These are phyloP conservation scores for Mikania micrantha DNA, from an alignment of 129 eudicot genomes.

Conservation along the genomic window DNA sequence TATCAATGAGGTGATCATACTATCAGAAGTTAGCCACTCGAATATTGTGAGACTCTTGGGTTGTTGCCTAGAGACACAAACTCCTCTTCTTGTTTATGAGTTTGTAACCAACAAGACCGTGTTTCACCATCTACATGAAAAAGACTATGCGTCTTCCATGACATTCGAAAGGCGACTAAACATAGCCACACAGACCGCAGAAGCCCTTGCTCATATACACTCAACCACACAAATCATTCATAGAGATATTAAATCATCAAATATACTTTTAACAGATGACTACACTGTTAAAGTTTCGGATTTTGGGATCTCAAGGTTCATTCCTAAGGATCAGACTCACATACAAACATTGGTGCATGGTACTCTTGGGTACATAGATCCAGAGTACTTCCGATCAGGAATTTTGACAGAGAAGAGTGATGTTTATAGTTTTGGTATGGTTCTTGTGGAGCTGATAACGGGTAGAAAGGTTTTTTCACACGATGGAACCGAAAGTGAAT, in stretches of 20 bases:
- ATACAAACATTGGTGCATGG: not conserved
- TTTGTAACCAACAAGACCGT: constrained; percentile 1
- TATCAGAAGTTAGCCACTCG: not conserved
- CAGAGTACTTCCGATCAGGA: not conserved
- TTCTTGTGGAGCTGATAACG: not conserved
- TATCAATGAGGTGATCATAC: constrained; percentile 1
- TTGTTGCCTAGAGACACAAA: not conserved
- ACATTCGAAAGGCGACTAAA: not conserved
- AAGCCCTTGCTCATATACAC: not conserved
- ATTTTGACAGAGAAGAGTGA: constrained; percentile 1
- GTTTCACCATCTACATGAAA: not conserved
- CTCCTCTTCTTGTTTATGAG: not conserved
- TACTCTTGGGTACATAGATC: not conserved
- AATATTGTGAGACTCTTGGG: not conserved
- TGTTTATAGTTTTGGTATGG: not conserved
- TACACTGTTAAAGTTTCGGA: not conserved
- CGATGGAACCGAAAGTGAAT: not conserved
- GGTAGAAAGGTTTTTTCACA: not conserved
- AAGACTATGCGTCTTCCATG: not conserved
- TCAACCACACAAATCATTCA: not conserved
- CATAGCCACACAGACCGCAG: not conserved
- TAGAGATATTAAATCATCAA: not conserved
- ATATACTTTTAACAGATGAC: not conserved
- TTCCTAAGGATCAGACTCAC: not conserved
- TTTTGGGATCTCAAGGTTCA: not conserved